phyloP scores from a whole-genome alignment of 1,284 basidiomycete species.

The Cutaneotrichosporon sp. region DNA sequence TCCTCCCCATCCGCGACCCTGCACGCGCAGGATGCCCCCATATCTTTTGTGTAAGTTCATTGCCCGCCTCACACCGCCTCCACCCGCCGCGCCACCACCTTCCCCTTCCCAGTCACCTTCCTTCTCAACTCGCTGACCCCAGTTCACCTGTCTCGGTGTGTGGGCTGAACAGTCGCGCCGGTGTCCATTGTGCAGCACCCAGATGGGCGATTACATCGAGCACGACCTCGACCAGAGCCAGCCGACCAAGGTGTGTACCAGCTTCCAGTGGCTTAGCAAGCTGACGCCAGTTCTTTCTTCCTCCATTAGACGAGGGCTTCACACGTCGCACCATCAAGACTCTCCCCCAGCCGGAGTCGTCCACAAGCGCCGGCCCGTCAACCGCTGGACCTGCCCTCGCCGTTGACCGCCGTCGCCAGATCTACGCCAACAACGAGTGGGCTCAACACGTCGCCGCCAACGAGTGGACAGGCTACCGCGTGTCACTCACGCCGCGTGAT shows the following conservation, averaged over 20 bases:
- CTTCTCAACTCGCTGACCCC: conserved; percentile 9
- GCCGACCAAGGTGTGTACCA: conserved; percentile 46
- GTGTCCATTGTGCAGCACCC: conserved; percentile 77
- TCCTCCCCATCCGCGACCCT: conserved; percentile 71
- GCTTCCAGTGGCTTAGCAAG: not conserved
- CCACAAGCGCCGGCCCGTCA: not conserved
- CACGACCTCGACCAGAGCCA: conserved; percentile 58
- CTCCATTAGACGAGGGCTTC: conserved; percentile 56
- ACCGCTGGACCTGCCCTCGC: not conserved
- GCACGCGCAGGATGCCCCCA: conserved; percentile 79
- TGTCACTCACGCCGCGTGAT: conserved; percentile 74
- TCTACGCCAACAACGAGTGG: conserved; percentile 73
- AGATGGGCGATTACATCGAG: conserved; percentile 72
- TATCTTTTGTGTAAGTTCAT: conserved; percentile 61
- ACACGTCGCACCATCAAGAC: conserved; percentile 12
- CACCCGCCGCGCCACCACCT: not conserved
- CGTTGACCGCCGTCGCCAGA: conserved; percentile 59
- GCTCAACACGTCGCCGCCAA: conserved; percentile 90
- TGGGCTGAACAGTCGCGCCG: conserved; percentile 67
- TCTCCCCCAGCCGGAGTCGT: not conserved
- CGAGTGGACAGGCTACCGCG: conserved; percentile 71
- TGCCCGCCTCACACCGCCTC: not conserved
- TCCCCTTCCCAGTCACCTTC: not conserved
- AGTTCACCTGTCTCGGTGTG: conserved; percentile 78
- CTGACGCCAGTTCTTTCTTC: conserved; percentile 62